Evolutionary conservation across 805 yeast species (phyloP).

Genomic region (Limtongozyma cylindracea): DNA sequence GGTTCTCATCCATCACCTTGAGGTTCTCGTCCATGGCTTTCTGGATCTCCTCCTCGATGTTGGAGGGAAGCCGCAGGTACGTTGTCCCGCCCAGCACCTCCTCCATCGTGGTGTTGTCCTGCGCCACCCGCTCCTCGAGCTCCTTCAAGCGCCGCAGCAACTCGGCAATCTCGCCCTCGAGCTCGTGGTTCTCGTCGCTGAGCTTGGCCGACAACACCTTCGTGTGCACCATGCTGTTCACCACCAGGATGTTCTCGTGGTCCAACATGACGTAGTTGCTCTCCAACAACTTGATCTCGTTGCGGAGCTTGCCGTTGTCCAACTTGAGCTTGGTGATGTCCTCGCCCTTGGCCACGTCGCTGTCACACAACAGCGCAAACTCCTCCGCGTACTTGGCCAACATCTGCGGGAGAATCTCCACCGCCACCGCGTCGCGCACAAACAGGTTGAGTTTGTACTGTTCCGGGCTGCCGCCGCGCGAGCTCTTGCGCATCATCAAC

Average conservation of each 20-base stretch:
- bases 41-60: too few species aligned
- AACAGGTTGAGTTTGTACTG: slow-evolving; percentile 43
- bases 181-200: too few species aligned
- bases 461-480: neutral
- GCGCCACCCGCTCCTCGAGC: slow-evolving; percentile 9
- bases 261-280: slow-evolving; percentile 42
- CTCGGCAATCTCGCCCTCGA: slow-evolving; percentile 50
- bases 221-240: slow-evolving; percentile 67
- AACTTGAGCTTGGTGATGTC: slow-evolving; percentile 33
- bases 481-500: slow-evolving; percentile 6
- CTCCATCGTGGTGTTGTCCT: slow-evolving; percentile 14
- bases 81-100: too few species aligned
- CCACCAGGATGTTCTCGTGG: slow-evolving; percentile 64
- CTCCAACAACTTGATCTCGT: slow-evolving; percentile 52
- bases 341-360: slow-evolving; percentile 37
- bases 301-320: slow-evolving; percentile 46
- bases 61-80: too few species aligned
- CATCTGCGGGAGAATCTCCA: slow-evolving; percentile 48
- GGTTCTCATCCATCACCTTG: too few species aligned
- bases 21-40: too few species aligned
- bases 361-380: slow-evolving; percentile 42
- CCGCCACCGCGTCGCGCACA: slow-evolving; percentile 54
- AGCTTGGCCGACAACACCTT: slow-evolving; percentile 54
- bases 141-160: slow-evolving; percentile 17
- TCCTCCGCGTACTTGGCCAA: slow-evolving; percentile 50